A percentile compares a stretch with the other conserved stretches of the same genome.
phyloP scores from a whole-genome alignment of 169 alveolate species.

The Eimeria falciformis region DNA sequence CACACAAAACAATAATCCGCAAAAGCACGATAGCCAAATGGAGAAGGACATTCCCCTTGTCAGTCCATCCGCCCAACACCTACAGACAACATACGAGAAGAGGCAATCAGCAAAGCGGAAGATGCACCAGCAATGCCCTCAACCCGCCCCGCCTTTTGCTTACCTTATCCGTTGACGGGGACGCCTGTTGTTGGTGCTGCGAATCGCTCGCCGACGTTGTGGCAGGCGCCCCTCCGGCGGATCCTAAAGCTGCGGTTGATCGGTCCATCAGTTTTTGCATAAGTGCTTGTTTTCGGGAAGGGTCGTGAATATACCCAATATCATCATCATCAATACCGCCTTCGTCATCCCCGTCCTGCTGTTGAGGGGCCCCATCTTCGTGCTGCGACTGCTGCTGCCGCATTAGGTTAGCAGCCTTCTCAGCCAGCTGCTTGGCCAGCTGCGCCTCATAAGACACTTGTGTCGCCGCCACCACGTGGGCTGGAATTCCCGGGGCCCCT shows the following conservation, averaged over 20 bases:
- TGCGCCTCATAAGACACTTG: conserved; percentile 76
- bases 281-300: conserved; percentile 70
- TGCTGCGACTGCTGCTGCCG: conserved; percentile 71
- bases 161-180: conserved; percentile 60
- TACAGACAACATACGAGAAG: not conserved
- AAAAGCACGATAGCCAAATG: not conserved
- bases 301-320: conserved; percentile 68
- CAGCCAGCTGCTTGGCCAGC: conserved; percentile 78
- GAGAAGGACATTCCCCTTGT: not conserved
- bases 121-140: not conserved
- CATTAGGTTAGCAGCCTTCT: conserved; percentile 73
- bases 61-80: not conserved
- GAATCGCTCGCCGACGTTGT: conserved; percentile 55
- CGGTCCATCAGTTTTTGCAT: conserved; percentile 77
- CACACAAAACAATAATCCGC: not conserved
- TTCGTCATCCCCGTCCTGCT: conserved; percentile 66
- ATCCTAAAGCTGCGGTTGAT: conserved; percentile 28
- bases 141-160: not conserved
- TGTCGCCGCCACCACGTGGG: conserved; percentile 67
- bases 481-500: conserved; percentile 62
- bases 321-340: conserved; percentile 76
- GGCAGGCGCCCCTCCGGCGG: conserved; percentile 26
- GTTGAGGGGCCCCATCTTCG: conserved; percentile 36
- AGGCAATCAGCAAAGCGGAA: no score
- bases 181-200: conserved; percentile 40